Percentiles rank a stretch among this genome's conserved stretches.
Evolutionary conservation across 192 early-diverging fungal genomes (phyloP).

Genomic region (Backusella sp.): DNA sequence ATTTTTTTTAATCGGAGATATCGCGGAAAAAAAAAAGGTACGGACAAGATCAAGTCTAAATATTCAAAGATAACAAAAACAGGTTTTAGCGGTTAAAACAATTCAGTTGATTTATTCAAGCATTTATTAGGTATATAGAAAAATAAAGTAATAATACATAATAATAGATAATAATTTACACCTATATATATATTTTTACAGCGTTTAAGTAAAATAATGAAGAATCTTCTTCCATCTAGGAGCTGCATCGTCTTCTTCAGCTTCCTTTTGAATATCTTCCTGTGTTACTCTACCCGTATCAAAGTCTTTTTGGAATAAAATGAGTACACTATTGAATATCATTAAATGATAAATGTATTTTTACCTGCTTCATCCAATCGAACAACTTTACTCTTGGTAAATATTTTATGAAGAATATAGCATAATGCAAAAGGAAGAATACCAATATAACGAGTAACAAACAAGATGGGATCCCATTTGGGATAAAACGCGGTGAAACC

Average conservation of each 20-base stretch:
- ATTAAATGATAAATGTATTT: not conserved
- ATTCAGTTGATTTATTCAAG: too few species aligned
- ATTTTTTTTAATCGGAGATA: too few species aligned
- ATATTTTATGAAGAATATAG: constrained; percentile 59
- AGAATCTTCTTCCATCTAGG: not conserved
- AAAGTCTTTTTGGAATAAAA: constrained; percentile 9
- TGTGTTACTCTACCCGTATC: constrained; percentile 21
- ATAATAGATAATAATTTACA: too few species aligned
- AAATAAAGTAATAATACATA: too few species aligned
- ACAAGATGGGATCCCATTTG: constrained; percentile 46
- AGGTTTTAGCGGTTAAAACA: too few species aligned
- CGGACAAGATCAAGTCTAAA: too few species aligned
- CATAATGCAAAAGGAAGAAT: constrained; percentile 57
- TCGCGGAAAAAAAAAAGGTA: too few species aligned
- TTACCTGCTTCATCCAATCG: constrained; percentile 58
- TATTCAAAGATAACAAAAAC: too few species aligned
- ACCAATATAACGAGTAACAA: constrained; percentile 61
- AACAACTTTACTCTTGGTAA: constrained; percentile 44
- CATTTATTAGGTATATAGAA: too few species aligned
- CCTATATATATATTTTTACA: constrained; percentile 4
- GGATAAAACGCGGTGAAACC: constrained; percentile 52
- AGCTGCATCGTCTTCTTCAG: constrained; percentile 10
- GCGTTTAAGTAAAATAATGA: constrained; percentile 19
- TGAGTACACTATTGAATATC: not conserved
- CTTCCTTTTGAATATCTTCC: constrained; percentile 17